These are phyloP conservation scores for Gardenia jasminoides DNA, from an alignment of 257 asterid genomes.

Conservation along the genomic window DNA sequence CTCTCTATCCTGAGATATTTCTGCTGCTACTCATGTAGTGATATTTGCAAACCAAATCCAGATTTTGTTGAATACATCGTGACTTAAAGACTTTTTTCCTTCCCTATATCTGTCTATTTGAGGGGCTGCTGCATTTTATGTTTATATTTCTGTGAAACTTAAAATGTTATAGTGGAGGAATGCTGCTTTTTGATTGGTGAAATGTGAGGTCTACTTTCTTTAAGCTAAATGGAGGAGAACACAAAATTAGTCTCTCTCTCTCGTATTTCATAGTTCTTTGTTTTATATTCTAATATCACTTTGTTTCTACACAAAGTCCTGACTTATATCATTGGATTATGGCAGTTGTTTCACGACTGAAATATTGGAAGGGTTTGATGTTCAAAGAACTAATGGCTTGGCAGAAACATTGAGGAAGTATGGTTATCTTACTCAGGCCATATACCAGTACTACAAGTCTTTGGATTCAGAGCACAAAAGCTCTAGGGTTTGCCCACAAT, in stretches of 20 bases:
- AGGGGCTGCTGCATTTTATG: no score
- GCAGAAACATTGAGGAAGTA: constrained; percentile 86
- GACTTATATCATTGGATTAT: constrained; percentile 19
- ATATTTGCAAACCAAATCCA: not conserved
- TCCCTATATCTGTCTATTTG: not conserved
- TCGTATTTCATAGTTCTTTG: not conserved
- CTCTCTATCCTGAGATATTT: not conserved
- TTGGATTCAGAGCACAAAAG: constrained; percentile 45
- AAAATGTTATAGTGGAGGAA: not conserved
- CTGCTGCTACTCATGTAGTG: not conserved
- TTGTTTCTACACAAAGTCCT: constrained; percentile 7
- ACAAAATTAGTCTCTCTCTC: not conserved
- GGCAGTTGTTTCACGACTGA: constrained; percentile 97
- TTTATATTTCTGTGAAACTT: not conserved
- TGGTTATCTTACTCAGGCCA: constrained; percentile 83
- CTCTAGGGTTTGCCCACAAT: constrained; percentile 55
- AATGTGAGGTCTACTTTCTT: not conserved
- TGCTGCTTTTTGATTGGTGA: not conserved
- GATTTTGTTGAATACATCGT: not conserved
- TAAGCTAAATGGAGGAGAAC: no score
- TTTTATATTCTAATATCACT: constrained; percentile 8
- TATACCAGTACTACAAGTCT: constrained; percentile 61
- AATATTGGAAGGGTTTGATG: constrained; percentile 96
- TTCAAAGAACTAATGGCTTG: constrained; percentile 83
- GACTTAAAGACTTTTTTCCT: not conserved